These are phyloP conservation scores for Blastocystis sp. DNA, from an alignment of 352 stramenopile species.

Conservation along the genomic window DNA sequence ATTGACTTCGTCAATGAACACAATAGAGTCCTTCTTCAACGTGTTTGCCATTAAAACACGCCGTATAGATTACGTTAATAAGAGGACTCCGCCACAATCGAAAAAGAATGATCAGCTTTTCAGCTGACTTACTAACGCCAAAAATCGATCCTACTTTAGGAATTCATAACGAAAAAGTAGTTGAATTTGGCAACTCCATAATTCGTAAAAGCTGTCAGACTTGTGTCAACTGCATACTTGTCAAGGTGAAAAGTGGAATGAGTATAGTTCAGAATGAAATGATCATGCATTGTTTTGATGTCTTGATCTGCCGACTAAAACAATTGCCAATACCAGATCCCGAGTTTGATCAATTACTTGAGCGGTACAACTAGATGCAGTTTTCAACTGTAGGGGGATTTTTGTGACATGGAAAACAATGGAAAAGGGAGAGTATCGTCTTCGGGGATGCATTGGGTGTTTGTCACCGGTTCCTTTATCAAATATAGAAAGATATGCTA, in stretches of 20 bases:
- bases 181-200: background rate
- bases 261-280: background rate
- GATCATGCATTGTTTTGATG: conserved; percentile 19
- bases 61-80: too few species aligned
- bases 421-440: background rate
- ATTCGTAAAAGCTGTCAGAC: too few species aligned
- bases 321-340: background rate
- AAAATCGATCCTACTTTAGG: background rate
- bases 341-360: background rate
- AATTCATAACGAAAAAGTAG: background rate
- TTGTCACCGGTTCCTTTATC: background rate
- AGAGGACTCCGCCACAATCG: background rate
- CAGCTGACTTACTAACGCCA: too few species aligned
- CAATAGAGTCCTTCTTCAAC: background rate
- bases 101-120: background rate
- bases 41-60: background rate
- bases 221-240: too few species aligned
- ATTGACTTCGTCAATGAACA: conserved; percentile 53
- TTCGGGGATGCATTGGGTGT: conserved; percentile 3
- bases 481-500: background rate
- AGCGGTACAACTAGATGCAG: background rate
- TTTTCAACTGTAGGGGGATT: background rate
- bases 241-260: background rate
- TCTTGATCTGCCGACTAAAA: background rate
- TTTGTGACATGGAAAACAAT: conserved; percentile 20